Evolutionary conservation across 2,329 filamentous ascomycete species (phyloP).

Genomic region (Ceratocystis smalleyi): DNA sequence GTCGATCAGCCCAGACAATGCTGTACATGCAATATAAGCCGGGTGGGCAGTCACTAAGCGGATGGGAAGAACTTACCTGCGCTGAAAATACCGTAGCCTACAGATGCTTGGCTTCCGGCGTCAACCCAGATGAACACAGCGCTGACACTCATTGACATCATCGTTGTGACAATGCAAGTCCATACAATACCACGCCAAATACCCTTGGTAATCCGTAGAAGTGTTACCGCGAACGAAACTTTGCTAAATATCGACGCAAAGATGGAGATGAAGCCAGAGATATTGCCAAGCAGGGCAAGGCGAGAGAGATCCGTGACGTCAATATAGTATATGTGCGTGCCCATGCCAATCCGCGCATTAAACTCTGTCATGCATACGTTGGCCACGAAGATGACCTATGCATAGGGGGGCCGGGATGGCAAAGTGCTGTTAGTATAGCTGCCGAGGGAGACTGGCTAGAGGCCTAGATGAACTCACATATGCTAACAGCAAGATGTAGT

Average conservation of each 20-base stretch:
- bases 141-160: constrained; percentile 19
- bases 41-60: background rate
- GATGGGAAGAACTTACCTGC: constrained; percentile 12
- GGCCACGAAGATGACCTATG: constrained; percentile 15
- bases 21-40: constrained; percentile 7
- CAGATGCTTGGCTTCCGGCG: background rate
- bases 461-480: constrained; percentile 20
- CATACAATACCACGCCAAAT: constrained; percentile 18
- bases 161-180: constrained; percentile 21
- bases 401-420: background rate
- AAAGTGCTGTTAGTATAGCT: background rate
- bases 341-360: constrained; percentile 17
- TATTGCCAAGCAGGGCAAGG: constrained; percentile 17
- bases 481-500: constrained; percentile 20
- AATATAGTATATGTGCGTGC: constrained; percentile 17
- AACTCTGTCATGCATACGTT: constrained; percentile 14
- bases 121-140: constrained; percentile 19
- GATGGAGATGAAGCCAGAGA: constrained; percentile 20
- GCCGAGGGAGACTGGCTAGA: background rate
- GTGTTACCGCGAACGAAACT: constrained; percentile 23
- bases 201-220: constrained; percentile 21
- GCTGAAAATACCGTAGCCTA: constrained; percentile 18
- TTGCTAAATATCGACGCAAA: constrained; percentile 22
- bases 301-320: background rate
- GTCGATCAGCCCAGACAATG: constrained; percentile 27